These are phyloP conservation scores for Gaertneriomyces sp. DNA, from an alignment of 192 early-diverging fungal species.

Conservation along the genomic window DNA sequence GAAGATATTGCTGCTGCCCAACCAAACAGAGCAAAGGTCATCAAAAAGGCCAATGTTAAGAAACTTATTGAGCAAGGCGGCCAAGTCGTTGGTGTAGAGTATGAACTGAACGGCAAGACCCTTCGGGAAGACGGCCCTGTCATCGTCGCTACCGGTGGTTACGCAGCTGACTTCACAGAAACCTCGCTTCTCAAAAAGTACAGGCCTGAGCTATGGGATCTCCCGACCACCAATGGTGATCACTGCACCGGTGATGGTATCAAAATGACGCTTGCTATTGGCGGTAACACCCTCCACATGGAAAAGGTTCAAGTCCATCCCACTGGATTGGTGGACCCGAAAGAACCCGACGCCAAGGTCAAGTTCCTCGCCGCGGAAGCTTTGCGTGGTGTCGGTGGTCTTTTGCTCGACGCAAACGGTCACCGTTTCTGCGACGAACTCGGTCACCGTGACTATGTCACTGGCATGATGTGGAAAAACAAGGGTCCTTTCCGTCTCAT, in stretches of 20 bases:
- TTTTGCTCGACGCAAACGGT: conserved; percentile 76
- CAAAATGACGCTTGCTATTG: conserved; percentile 75
- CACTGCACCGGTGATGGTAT: conserved; percentile 95
- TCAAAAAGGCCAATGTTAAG: conserved; percentile 80
- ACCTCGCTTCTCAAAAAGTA: conserved; percentile 77
- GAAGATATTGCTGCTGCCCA: conserved; percentile 64
- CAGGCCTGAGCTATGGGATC: conserved; percentile 44
- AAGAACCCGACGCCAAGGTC: conserved; percentile 83
- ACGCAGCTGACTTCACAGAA: conserved; percentile 82
- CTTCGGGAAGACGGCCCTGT: conserved; percentile 71
- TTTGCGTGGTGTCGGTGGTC: conserved; percentile 87
- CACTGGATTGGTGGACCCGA: conserved; percentile 88
- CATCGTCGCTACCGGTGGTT: conserved; percentile 92
- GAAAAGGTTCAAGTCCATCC: conserved; percentile 97
- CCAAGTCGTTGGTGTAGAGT: conserved; percentile 78
- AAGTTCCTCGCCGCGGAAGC: conserved; percentile 97
- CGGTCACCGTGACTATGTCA: conserved; percentile 90
- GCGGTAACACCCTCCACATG: conserved; percentile 86
- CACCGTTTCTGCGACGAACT: conserved; percentile 91
- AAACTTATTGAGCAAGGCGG: conserved; percentile 66
- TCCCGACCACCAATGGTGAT: conserved; percentile 90
- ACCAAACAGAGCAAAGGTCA: conserved; percentile 69
- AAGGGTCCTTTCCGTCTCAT: conserved; percentile 82
- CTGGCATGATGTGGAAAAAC: conserved; percentile 79
- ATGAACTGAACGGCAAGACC: conserved; percentile 53